phyloP scores from a whole-genome alignment of 768 basidiomycete species.

The Tremella fuciformis region DNA sequence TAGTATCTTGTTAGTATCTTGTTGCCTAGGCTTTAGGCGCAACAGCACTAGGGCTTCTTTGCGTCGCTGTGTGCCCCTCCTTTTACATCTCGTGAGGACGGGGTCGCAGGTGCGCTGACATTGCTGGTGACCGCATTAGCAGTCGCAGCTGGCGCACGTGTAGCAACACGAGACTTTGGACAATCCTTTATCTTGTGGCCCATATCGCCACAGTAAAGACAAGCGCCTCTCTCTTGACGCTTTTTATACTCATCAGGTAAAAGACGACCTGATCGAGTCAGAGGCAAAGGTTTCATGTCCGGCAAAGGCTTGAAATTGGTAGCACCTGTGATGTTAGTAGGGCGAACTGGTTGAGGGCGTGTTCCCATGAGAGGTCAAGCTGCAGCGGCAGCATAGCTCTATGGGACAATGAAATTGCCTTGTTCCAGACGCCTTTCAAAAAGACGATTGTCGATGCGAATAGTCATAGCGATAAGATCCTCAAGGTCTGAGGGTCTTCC shows the following conservation, averaged over 20 bases:
- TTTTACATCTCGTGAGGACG: too few species aligned
- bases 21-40: too few species aligned
- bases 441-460: not conserved
- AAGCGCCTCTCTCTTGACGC: conserved; percentile 2
- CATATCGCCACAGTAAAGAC: not conserved
- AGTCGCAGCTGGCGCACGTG: too few species aligned
- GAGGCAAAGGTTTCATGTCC: not conserved
- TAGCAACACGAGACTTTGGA: not conserved
- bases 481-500: not conserved
- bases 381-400: too few species aligned
- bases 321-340: not conserved
- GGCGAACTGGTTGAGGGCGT: not conserved
- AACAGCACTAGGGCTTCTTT: too few species aligned
- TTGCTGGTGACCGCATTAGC: too few species aligned
- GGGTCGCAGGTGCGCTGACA: too few species aligned
- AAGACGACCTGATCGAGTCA: not conserved
- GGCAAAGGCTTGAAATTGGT: not conserved
- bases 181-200: not conserved
- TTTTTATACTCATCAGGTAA: not conserved
- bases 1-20: not conserved
- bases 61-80: too few species aligned
- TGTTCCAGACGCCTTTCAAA: not conserved
- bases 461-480: not conserved
- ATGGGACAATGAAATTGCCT: not conserved
- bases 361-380: not conserved